Base-by-base conservation (phyloP, 768 basidiomycete genomes). In the Mycena pura region DNA sequence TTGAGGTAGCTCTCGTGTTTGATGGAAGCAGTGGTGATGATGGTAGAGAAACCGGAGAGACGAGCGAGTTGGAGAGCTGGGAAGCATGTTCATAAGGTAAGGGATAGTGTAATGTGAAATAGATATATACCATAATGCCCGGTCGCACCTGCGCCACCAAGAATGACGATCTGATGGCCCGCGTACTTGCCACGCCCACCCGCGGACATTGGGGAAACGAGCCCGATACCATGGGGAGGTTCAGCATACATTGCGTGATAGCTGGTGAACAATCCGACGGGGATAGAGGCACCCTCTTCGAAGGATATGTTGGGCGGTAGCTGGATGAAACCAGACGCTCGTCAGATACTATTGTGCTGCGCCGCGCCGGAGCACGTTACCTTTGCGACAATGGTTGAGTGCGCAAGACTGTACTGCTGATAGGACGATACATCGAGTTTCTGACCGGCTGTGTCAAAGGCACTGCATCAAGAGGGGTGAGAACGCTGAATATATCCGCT, bases 71-170 rank as follows among this genome's bases (percentile, higher is more conserved):
- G 78, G 39, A 78, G 73, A n/a, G 62, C 76, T 74, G 52, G 10
- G 43, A 52, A 54, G 8, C 39, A 62, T 40, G 3, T 25, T 43
- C 49, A 51, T 58, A 28, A 34, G 27, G 55, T 65, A 32, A 24
- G 24, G 27, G 50, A 28, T 51, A 27, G 40, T 40, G 25, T n/a
- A n/a, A 29, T n/a, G 21, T 11, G 25, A 13, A 40, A 51, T n/a
- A 41, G 31, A 39, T n/a, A 64, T 76, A 63, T 70, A 80, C 84
- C 80, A 28, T 73, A 79, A 75, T 84, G 82, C 36, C 84, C 84
- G 3, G 84, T 80, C 36, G 81, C 83, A 41, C 78, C 77, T 25
- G 77, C 68, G 6, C 84, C 84, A 29, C 84, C 84, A 17, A 83
- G 69, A 51, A 85, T 76, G 29, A 86, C 57, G 40, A 84, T 76